phyloP scores from a whole-genome alignment of 179 eudicot genomes.

The Corrigiola litoralis region DNA sequence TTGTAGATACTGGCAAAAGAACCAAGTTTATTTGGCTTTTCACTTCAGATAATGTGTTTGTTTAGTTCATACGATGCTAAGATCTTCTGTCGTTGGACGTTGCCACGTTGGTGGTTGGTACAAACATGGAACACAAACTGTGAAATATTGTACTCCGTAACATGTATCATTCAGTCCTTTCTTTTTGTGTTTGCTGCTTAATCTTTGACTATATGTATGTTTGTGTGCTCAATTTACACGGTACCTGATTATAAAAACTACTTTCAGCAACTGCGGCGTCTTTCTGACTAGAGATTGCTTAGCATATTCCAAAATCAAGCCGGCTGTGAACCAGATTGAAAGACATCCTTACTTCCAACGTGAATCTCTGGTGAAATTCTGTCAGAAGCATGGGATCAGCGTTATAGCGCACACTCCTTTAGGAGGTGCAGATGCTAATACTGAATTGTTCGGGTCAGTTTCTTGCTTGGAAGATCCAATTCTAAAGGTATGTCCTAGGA shows the following conservation, averaged over 20 bases:
- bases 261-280: slow-evolving; percentile 90
- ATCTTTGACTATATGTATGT: too few species aligned
- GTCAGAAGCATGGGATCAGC: slow-evolving; percentile 78
- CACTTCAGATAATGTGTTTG: too few species aligned
- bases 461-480: slow-evolving; percentile 90
- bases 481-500: slow-evolving; percentile 64
- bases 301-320: slow-evolving; percentile 89
- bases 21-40: background rate
- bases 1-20: background rate
- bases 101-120: background rate
- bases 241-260: slow-evolving; percentile 3
- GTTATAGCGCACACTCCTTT: slow-evolving; percentile 95
- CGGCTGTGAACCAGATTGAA: slow-evolving; percentile 97
- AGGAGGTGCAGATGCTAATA: slow-evolving; percentile 83
- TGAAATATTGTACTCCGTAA: too few species aligned
- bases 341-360: slow-evolving; percentile 97
- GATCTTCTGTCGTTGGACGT: too few species aligned
- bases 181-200: background rate
- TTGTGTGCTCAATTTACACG: background rate
- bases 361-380: slow-evolving; percentile 80
- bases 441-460: slow-evolving; percentile 88
- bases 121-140: too few species aligned
- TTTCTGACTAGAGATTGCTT: slow-evolving; percentile 86
- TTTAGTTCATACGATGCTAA: too few species aligned
- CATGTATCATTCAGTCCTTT: background rate